Percentiles rank a stretch among this genome's conserved stretches.
phyloP scores from a whole-genome alignment of 2,329 filamentous ascomycete genomes.

The Fusarium drepaniforme region DNA sequence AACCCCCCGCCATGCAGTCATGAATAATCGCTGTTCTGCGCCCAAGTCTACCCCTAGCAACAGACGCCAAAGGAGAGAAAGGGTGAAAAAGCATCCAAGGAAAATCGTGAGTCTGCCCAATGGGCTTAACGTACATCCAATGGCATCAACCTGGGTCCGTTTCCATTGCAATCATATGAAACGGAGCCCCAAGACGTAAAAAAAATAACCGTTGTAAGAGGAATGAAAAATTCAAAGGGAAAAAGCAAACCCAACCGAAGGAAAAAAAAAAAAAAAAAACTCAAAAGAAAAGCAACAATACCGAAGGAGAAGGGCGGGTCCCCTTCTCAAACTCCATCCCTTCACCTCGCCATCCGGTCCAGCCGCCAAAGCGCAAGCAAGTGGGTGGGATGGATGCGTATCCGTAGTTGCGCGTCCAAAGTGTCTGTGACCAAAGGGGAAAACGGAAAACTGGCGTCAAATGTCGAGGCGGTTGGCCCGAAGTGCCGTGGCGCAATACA shows the following conservation, averaged over 20 bases:
- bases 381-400: background rate
- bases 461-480: background rate
- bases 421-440: slow-evolving; percentile 13
- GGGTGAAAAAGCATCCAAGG: slow-evolving; percentile 28
- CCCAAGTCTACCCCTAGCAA: slow-evolving; percentile 26
- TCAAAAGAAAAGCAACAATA: slow-evolving; percentile 11
- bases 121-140: slow-evolving; percentile 23
- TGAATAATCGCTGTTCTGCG: slow-evolving; percentile 39
- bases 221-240: slow-evolving; percentile 18
- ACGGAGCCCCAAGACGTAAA: slow-evolving; percentile 11
- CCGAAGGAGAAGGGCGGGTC: background rate
- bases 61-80: slow-evolving; percentile 22
- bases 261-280: slow-evolving; percentile 16
- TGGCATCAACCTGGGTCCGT: slow-evolving; percentile 26
- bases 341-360: slow-evolving; percentile 25
- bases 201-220: slow-evolving; percentile 18
- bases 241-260: slow-evolving; percentile 2
- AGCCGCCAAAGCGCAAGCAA: slow-evolving; percentile 26
- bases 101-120: slow-evolving; percentile 42
- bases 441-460: slow-evolving; percentile 8
- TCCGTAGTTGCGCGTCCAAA: background rate
- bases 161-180: slow-evolving; percentile 18
- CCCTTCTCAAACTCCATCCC: slow-evolving; percentile 27
- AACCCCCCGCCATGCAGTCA: slow-evolving; percentile 38
- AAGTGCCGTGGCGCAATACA: slow-evolving; percentile 20